These are phyloP conservation scores for Pythium myriotylum DNA, from an alignment of 352 stramenopile species.

Conservation along the genomic window DNA sequence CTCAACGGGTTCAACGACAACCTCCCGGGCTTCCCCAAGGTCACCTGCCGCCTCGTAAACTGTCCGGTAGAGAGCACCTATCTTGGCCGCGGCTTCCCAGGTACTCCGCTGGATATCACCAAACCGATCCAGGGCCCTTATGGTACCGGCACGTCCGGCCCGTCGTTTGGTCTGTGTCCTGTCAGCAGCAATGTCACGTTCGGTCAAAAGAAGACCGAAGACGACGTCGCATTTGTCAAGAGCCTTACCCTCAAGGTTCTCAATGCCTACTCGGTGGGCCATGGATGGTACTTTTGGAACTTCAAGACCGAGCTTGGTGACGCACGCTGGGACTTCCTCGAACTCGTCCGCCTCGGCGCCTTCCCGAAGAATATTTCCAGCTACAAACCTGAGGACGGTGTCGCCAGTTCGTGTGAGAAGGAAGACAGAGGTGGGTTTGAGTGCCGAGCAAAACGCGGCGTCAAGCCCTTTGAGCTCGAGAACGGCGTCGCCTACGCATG, in stretches of 20 bases:
- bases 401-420: conserved; percentile 62
- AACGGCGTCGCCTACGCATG: conserved; percentile 65
- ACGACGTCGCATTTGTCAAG: conserved; percentile 77
- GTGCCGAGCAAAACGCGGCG: conserved; percentile 69
- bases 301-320: conserved; percentile 94
- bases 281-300: conserved; percentile 97
- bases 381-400: conserved; percentile 52
- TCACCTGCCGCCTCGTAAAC: conserved; percentile 86
- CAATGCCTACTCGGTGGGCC: conserved; percentile 86
- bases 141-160: conserved; percentile 79
- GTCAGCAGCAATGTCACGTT: conserved; percentile 84
- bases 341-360: conserved; percentile 52
- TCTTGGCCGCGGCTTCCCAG: conserved; percentile 86
- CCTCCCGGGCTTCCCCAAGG: conserved; percentile 91
- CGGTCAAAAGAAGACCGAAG: conserved; percentile 54
- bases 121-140: conserved; percentile 89
- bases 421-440: conserved; percentile 80
- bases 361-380: conserved; percentile 79
- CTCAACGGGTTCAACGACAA: conserved; percentile 90
- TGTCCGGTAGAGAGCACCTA: conserved; percentile 88
- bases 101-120: conserved; percentile 84
- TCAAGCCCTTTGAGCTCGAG: conserved; percentile 53
- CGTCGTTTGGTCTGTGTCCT: conserved; percentile 88
- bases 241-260: conserved; percentile 92
- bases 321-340: conserved; percentile 90